Evolutionary conservation across 2,329 filamentous ascomycete species (phyloP), one percentile per base, ranked within the genome.

Genomic region (Penicillium polonicum): DNA sequence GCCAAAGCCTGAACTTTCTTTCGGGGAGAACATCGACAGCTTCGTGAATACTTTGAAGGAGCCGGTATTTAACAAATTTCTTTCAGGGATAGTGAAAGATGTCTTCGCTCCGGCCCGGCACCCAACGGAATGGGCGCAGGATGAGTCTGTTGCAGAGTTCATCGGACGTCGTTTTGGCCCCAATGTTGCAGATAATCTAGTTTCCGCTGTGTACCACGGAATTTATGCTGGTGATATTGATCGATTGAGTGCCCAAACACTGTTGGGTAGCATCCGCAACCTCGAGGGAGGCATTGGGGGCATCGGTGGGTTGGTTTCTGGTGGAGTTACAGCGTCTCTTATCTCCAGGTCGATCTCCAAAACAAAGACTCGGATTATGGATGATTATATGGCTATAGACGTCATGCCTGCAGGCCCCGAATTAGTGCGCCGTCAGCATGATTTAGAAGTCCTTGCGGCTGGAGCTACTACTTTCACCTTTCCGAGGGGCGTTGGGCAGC

Each of bases 211-310:
- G 2, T 75, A 91, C 52, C 94, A 97, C 74, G 94, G 94, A 42
- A 91, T 97, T 58, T 96, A 95, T 73, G 94, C 92, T 23, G 94
- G 94, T 5, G 90, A 97, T 74, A 85, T 96, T 48, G 86, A 90
- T 72, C 83, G 88, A 70, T 79, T 97, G 50, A 96, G 92, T 73
- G 85, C 85, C 48, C 85, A 85, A 65, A 86, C 85, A 50, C 78
- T 89, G 41, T 70, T 88, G 39, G 76, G 87, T 10, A 64, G 74
- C 27, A 56, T 78, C 0, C 80, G 79, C 69, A 62, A 81, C n/a
- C 74, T 82, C 55, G 83, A 87, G 60, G 59, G 55, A 9, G 55
- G 55, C 13, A 41, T 53, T 36, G 55, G 49, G 17, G 55, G 55
- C 15, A 23, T 53, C 17, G 55, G 46, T 25, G 63, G 66, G 5